Percentiles rank a stretch among this genome's conserved stretches.
Evolutionary conservation across 805 yeast genomes (phyloP).

Genomic region (Teunomyces funiuensis): DNA sequence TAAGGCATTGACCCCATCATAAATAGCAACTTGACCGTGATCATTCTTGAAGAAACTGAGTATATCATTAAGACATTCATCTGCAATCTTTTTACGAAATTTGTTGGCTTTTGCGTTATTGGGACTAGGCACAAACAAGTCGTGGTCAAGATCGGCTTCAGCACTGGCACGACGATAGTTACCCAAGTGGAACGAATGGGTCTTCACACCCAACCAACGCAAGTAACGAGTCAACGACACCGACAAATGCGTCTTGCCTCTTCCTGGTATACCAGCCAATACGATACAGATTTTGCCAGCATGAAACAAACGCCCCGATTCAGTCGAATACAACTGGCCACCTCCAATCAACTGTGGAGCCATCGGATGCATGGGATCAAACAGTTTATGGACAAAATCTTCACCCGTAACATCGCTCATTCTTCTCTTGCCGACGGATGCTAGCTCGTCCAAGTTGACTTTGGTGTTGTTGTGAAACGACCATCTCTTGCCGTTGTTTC

Average conservation of each 20-base stretch:
- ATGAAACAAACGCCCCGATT: conserved; percentile 87
- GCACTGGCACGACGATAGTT: conserved; percentile 73
- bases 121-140: conserved; percentile 63
- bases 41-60: conserved; percentile 66
- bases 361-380: conserved; percentile 66
- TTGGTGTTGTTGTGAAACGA: conserved; percentile 38
- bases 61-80: conserved; percentile 69
- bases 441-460: conserved; percentile 38
- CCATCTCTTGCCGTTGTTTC: conserved; percentile 43
- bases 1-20: conserved; percentile 90
- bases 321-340: conserved; percentile 91
- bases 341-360: conserved; percentile 13
- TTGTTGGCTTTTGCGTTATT: conserved; percentile 43
- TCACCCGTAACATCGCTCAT: conserved; percentile 41
- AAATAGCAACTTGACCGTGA: conserved; percentile 92
- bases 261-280: conserved; percentile 89
- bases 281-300: conserved; percentile 92
- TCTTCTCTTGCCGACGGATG: conserved; percentile 29
- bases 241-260: conserved; percentile 92
- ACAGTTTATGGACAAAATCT: conserved; percentile 65
- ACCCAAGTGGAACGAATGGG: conserved; percentile 88
- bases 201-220: conserved; percentile 94
- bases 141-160: conserved; percentile 57
- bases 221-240: conserved; percentile 89
- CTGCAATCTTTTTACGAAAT: conserved; percentile 57